Evolutionary conservation across 345 rosid species (phyloP), one percentile per base, ranked within the genome.

Genomic region (Cardamine occulta): DNA sequence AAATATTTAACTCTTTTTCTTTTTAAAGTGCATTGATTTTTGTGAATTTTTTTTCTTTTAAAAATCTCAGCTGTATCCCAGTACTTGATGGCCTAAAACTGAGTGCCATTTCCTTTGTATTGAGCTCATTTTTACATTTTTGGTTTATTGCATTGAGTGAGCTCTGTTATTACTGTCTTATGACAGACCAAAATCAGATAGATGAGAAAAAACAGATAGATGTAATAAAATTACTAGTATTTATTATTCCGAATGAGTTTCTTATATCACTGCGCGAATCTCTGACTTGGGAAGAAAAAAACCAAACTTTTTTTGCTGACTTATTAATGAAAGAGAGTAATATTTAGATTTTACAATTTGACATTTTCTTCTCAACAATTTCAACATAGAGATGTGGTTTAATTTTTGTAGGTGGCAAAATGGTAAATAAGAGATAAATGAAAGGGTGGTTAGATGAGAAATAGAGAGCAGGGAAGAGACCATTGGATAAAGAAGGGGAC

Each of bases 401-500:
- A 5, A 10, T 29, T 39, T 21, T 5, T 11, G 15, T 54, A 19
- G 32, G 63, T 76, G 73, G 71, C 58, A 31, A 52, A 54, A 52
- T 67, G 45, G 74, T 58, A 42, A 51, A 78, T 73, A 60, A 66
- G 54, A 17, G 4, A 48, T 14, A 64, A 42, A 67, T 15, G 19
- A 73, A 39, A 72, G 81, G 73, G 77, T 72, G 31, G 39, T 65
- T 56, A 66, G 74, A 42, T 29, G 58, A 32, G 69, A 29, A 47
- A 23, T 72, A 78, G 73, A 78, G 77, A 72, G 68, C 77, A 78
- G 24, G 13, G 40, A 23, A 78, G 52, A 66, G 51, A 66, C 81
- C 81, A 78, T 78, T 78, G 81, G 77, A 72, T 72, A 78, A 72
- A 77, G 81, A 78, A 78, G 81, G 77, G 81, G 58, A 72, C 77